Evolutionary conservation across 306 rosid species (phyloP).

Genomic region (Begonia peltatifolia): DNA sequence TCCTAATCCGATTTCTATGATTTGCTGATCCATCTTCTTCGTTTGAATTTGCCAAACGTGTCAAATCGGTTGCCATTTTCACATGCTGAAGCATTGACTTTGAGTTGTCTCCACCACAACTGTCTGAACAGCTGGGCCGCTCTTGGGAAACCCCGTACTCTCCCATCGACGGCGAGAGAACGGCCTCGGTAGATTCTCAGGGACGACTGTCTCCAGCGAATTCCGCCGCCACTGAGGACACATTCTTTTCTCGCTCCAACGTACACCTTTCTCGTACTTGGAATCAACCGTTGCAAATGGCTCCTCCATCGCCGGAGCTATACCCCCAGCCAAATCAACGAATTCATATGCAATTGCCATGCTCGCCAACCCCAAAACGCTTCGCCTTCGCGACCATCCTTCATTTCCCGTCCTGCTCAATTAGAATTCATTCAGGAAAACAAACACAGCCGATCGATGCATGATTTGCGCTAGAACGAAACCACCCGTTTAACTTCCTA

Average conservation of each 20-base stretch:
- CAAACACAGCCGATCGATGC: no score
- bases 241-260: constrained; percentile 57
- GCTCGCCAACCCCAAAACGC: no score
- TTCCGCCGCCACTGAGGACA: constrained; percentile 53
- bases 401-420: no score
- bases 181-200: constrained; percentile 80
- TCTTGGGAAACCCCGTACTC: constrained; percentile 11
- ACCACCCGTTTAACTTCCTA: no score
- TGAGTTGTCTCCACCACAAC: background rate
- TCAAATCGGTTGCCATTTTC: no score
- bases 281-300: constrained; percentile 4
- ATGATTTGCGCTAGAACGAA: no score
- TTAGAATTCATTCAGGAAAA: no score
- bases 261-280: constrained; percentile 1
- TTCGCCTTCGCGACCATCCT: no score
- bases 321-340: background rate
- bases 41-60: no score
- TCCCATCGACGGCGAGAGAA: constrained; percentile 48
- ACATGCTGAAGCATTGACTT: background rate
- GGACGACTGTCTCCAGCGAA: constrained; percentile 64
- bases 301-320: constrained; percentile 5
- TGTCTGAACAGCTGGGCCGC: constrained; percentile 30
- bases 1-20: no score
- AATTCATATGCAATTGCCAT: constrained; percentile 26
- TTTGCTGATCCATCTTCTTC: no score